These are phyloP conservation scores for Apiotrichum domesticum DNA, from an alignment of 1,284 basidiomycete genomes.

Conservation along the genomic window DNA sequence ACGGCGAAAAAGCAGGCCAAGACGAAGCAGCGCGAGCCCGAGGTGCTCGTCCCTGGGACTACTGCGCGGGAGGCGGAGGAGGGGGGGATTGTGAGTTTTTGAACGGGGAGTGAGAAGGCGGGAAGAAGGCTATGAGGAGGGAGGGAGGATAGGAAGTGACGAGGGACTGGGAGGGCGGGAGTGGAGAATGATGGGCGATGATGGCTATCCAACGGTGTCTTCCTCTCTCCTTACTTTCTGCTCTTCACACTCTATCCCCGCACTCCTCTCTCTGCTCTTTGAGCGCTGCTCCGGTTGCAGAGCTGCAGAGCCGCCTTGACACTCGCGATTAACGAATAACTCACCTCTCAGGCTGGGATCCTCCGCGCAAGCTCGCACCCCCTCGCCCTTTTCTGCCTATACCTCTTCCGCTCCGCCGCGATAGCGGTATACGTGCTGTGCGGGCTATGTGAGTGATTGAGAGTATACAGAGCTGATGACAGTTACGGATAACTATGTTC, in stretches of 20 bases:
- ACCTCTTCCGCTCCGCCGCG: constrained; percentile 75
- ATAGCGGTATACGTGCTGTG: constrained; percentile 81
- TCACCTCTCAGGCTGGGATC: constrained; percentile 33
- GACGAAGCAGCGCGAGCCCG: constrained; percentile 19
- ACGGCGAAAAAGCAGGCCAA: constrained; percentile 3
- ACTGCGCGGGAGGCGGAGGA: constrained; percentile 30
- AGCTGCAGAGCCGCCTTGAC: no score
- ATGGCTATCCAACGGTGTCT: no score
- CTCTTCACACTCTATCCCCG: no score
- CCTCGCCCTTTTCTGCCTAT: constrained; percentile 71
- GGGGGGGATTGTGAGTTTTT: constrained; percentile 42
- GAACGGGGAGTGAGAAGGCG: no score
- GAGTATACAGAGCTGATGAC: constrained; percentile 32
- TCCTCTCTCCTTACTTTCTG: no score
- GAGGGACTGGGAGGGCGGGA: not conserved
- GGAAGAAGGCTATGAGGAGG: not conserved
- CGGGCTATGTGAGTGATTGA: constrained; percentile 51
- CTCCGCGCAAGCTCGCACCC: constrained; percentile 70
- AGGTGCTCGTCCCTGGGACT: constrained; percentile 42
- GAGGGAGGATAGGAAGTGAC: no score
- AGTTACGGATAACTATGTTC: constrained; percentile 78
- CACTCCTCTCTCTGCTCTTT: no score
- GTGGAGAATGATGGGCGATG: not conserved
- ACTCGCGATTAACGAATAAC: not conserved
- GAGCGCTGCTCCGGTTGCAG: no score